Conservation (phyloP, 768 basidiomycete species). For the Sistotremastrum niveocremeum region DNA sequence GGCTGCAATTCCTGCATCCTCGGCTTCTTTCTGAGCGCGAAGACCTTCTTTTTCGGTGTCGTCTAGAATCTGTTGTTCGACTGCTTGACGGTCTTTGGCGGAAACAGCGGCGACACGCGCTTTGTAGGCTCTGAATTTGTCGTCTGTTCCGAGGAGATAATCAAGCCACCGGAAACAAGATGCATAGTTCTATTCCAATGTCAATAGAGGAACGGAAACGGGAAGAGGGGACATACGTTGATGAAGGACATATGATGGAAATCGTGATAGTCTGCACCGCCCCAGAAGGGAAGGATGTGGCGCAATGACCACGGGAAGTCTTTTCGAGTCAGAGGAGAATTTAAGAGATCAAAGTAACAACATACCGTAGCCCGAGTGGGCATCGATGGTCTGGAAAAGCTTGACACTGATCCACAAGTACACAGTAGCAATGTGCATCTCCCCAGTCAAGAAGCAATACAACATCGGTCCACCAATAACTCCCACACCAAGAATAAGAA, state of each 20-base stretch:
- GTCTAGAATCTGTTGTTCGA: constrained; percentile 3
- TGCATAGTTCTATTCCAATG: constrained; percentile 47
- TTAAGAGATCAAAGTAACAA: constrained; percentile 5
- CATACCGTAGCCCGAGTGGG: constrained; percentile 90
- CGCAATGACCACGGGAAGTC: constrained; percentile 98
- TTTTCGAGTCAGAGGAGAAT: constrained; percentile 13
- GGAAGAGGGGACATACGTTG: constrained; percentile 24
- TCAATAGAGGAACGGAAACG: constrained; percentile 4
- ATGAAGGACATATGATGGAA: constrained; percentile 97
- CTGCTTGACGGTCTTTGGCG: constrained; percentile 9
- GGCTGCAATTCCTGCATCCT: neutral
- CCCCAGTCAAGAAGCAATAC: constrained; percentile 61
- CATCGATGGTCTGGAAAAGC: constrained; percentile 94
- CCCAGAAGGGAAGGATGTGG: constrained; percentile 90
- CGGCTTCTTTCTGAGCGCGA: neutral
- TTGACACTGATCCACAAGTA: constrained; percentile 90
- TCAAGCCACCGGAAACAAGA: constrained; percentile 95
- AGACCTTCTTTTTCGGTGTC: neutral
- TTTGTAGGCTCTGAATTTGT: constrained; percentile 76
- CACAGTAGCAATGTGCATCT: constrained; percentile 86
- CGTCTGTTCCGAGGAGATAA: constrained; percentile 77
- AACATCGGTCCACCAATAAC: constrained; percentile 82
- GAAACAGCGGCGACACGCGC: constrained; percentile 42
- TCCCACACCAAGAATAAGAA: constrained; percentile 86
- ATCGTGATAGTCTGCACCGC: constrained; percentile 94